Conservation (phyloP, 139 green algal species). For the Dunaliella primolecta region DNA sequence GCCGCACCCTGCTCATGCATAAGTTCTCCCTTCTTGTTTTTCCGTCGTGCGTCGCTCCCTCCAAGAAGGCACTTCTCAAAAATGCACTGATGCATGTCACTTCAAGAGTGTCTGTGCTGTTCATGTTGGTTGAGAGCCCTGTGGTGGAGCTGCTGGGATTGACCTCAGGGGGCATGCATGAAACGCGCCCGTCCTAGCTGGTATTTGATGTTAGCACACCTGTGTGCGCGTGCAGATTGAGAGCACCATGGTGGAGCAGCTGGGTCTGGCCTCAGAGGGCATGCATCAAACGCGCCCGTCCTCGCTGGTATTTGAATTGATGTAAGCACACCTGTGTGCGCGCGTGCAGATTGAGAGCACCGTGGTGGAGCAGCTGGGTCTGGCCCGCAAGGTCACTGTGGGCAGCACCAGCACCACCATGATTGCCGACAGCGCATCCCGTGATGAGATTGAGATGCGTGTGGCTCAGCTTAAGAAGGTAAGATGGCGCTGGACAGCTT, state of each 20-base stretch:
- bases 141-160: slow-evolving; percentile 87
- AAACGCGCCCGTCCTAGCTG: too few relatives aligned
- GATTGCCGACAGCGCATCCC: slow-evolving; percentile 90
- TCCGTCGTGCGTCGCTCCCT: too few relatives aligned
- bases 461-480: slow-evolving; percentile 63
- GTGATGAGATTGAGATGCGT: slow-evolving; percentile 95
- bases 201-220: too few relatives aligned
- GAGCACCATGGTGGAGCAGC: slow-evolving; percentile 75
- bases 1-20: too few relatives aligned
- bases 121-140: slow-evolving; percentile 60
- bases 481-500: background rate
- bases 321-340: too few relatives aligned
- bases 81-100: too few relatives aligned
- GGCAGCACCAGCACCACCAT: slow-evolving; percentile 78
- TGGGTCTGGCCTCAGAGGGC: slow-evolving; percentile 89
- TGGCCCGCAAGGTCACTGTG: slow-evolving; percentile 87
- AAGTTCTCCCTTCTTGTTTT: too few relatives aligned
- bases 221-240: slow-evolving; percentile 64
- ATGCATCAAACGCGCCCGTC: too few relatives aligned
- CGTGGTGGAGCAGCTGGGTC: slow-evolving; percentile 87
- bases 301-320: too few relatives aligned
- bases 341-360: slow-evolving; percentile 57
- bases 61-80: too few relatives aligned
- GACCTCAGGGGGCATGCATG: slow-evolving; percentile 91
- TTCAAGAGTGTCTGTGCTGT: too few relatives aligned